Base-by-base conservation (phyloP, 2,329 filamentous ascomycete species). In the Alternaria postmessia region DNA sequence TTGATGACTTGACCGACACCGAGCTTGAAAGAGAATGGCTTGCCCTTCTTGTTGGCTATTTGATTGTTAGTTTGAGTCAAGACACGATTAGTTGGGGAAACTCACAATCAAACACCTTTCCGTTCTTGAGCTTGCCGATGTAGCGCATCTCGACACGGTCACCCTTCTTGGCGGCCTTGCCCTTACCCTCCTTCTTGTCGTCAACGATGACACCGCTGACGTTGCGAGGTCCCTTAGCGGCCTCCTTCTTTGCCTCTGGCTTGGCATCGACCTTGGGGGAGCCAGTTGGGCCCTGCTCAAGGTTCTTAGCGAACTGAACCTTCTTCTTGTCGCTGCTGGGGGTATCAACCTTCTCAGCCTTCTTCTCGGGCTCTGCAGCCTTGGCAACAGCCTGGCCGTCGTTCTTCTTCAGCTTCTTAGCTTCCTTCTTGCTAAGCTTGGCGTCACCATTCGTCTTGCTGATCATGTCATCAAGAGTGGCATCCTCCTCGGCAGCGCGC, bases 321-420 rank as follows among this genome's bases (percentile, higher is more conserved):
- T 97, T 98, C 88, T 97, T 97, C 85, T 89, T 78, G 63, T 77
- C 74, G 61, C 72, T 89, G 66, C 79, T 80, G 66, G 84, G 79
- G 54, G 76, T 62, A 54, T 75, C 80, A 68, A 80, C 81, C 54
- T 82, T 81, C 57, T 85, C 84, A 62, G 87, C 88, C 68, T 76
- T 74, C 63, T 74, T 75, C 36, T 86, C 82, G 69, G 86, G 82
- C 46, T 81, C 78, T 71, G 89, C 87, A 44, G 83, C 74, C 46
- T 75, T 73, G 42, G 78, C 72, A 52, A 91, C 88, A 61, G 95
- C 89, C 78, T 97, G 91, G 69, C 94, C 95, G 79, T 96, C 92
- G 86, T 98, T 98, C 87, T 97, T 97, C 89, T 96, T 96, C 67
- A 94, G 87, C 87, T 97, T 97, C 90, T 99, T 98, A 74, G 91